A percentile compares a stretch with the other conserved stretches of the same genome.
These are phyloP conservation scores for Aspergillus carbonarius DNA, from an alignment of 2,329 filamentous ascomycete species.

Conservation along the genomic window DNA sequence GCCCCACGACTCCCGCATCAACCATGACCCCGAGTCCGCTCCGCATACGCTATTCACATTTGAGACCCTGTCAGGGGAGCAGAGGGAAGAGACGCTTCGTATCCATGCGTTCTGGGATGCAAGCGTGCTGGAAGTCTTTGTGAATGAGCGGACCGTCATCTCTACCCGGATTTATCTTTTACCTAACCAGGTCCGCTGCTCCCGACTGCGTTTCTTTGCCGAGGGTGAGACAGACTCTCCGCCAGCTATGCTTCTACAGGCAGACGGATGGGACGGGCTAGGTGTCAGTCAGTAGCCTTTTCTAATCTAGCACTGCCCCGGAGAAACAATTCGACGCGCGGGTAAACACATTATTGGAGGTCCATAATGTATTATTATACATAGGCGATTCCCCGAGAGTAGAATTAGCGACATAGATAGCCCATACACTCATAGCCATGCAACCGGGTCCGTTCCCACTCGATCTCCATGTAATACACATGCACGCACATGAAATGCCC, in stretches of 20 bases:
- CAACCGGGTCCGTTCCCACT: background rate
- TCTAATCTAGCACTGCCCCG: background rate
- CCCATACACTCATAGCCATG: background rate
- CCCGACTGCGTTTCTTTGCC: conserved; percentile 26
- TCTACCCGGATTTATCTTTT: conserved; percentile 39
- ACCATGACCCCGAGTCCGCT: conserved; percentile 37
- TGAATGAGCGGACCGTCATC: conserved; percentile 45
- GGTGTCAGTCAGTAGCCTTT: background rate
- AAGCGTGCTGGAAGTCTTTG: conserved; percentile 48
- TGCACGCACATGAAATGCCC: background rate
- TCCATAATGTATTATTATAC: background rate
- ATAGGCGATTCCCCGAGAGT: background rate
- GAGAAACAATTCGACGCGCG: background rate
- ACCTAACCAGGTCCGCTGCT: conserved; percentile 9
- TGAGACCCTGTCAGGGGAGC: conserved; percentile 12
- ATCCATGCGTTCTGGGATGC: conserved; percentile 46
- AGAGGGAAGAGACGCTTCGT: conserved; percentile 37
- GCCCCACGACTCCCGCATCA: conserved; percentile 30
- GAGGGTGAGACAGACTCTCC: background rate
- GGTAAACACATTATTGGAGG: background rate
- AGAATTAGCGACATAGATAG: background rate
- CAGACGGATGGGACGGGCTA: conserved; percentile 28
- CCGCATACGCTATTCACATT: conserved; percentile 51
- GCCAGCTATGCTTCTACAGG: conserved; percentile 17
- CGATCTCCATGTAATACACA: background rate